Evolutionary conservation across 2,329 filamentous ascomycete genomes (phyloP).

Genomic region (Penicillium corylophilum): DNA sequence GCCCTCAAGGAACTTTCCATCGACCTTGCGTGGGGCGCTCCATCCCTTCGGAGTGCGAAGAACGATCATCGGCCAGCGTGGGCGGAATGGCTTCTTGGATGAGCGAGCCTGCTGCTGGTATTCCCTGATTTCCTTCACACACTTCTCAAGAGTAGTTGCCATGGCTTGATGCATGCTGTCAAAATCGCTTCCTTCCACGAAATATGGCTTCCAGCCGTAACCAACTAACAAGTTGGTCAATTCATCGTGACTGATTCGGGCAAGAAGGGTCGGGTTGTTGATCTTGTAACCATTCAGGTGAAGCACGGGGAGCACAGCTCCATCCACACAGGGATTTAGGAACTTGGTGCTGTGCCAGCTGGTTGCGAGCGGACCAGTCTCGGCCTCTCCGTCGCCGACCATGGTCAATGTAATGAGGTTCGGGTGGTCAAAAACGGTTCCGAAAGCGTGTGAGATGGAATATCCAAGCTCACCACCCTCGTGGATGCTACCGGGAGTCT

Average conservation of each 20-base stretch:
- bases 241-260: constrained; percentile 72
- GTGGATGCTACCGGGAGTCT: constrained; percentile 74
- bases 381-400: constrained; percentile 78
- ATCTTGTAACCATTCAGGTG: constrained; percentile 86
- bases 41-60: constrained; percentile 77
- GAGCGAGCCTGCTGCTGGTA: constrained; percentile 72
- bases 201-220: constrained; percentile 77
- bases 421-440: constrained; percentile 72
- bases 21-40: constrained; percentile 71
- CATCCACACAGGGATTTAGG: constrained; percentile 74
- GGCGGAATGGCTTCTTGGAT: constrained; percentile 66
- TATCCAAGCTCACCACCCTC: constrained; percentile 83
- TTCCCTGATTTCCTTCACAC: constrained; percentile 66
- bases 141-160: constrained; percentile 72
- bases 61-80: constrained; percentile 76
- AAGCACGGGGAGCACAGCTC: constrained; percentile 73
- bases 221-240: constrained; percentile 67
- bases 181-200: constrained; percentile 73
- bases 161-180: constrained; percentile 79
- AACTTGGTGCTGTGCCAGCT: constrained; percentile 83
- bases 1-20: constrained; percentile 69
- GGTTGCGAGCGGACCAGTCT: constrained; percentile 75
- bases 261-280: constrained; percentile 73
- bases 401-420: constrained; percentile 73
- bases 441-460: constrained; percentile 75